Conservation (phyloP, 1,139 yeast genomes). For the Hanseniaspora sp. region DNA sequence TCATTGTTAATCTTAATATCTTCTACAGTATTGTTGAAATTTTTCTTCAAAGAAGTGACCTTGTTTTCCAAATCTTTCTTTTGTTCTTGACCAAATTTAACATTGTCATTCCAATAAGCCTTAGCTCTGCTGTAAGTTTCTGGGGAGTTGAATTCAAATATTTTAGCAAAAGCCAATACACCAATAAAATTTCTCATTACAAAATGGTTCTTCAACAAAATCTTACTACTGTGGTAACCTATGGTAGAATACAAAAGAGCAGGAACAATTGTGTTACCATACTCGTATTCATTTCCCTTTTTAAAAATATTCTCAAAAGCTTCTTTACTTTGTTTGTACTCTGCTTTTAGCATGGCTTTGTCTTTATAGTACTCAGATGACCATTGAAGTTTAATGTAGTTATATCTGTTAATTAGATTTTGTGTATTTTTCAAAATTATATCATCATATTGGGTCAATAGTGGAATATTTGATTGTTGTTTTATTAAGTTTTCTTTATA, state of each 20-base stretch:
- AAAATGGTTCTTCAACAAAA: constrained; percentile 4
- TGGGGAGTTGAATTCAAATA: constrained; percentile 14
- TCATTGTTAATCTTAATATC: neutral
- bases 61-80: neutral
- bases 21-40: neutral
- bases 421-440: neutral
- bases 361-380: constrained; percentile 12
- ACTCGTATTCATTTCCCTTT: constrained; percentile 14
- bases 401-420: constrained; percentile 1
- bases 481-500: constrained; percentile 2
- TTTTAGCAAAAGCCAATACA: constrained; percentile 1
- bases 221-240: constrained; percentile 14
- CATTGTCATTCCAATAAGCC: neutral
- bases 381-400: constrained; percentile 5
- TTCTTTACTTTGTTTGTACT: neutral
- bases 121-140: constrained; percentile 10
- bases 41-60: neutral
- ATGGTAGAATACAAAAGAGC: constrained; percentile 12
- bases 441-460: constrained; percentile 11
- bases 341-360: constrained; percentile 1
- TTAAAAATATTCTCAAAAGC: neutral
- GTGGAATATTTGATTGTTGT: neutral
- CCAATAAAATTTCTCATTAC: constrained; percentile 13
- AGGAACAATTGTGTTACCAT: constrained; percentile 11
- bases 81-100: neutral